Conservation (phyloP, 768 basidiomycete genomes). For the Pleurotus cornucopiae region DNA sequence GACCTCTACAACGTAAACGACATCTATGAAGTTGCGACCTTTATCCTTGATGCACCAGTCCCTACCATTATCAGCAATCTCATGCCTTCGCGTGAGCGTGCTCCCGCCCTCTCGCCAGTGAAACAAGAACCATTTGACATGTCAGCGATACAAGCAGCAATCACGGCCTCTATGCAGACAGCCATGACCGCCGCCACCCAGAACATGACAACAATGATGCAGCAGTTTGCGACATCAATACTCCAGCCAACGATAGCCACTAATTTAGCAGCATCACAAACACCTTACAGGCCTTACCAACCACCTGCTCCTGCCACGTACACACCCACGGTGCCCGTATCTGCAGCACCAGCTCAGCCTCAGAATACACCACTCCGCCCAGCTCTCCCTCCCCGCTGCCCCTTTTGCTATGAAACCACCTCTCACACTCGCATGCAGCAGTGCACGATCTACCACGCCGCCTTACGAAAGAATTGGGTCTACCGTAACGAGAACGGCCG, state of each 20-base stretch:
- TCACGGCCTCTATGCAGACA: not conserved
- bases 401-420: not conserved
- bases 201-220: not conserved
- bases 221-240: not conserved
- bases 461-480: not conserved
- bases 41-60: not conserved
- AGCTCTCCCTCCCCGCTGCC: not conserved
- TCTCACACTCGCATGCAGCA: not conserved
- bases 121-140: conserved; percentile 1
- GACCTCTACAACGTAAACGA: not conserved
- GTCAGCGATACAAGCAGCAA: not conserved
- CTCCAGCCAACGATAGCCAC: not conserved
- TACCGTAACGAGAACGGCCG: not conserved
- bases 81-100: not conserved
- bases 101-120: not conserved
- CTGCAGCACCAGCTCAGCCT: not conserved
- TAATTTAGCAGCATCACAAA: not conserved
- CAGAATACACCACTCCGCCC: not conserved
- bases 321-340: too few species aligned
- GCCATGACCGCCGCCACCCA: not conserved
- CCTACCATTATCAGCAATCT: not conserved
- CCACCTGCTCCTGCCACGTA: not conserved
- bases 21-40: not conserved
- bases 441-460: not conserved
- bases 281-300: not conserved